Evolutionary conservation across 2,329 filamentous ascomycete species (phyloP).

Genomic region (Colletotrichum kahawae): DNA sequence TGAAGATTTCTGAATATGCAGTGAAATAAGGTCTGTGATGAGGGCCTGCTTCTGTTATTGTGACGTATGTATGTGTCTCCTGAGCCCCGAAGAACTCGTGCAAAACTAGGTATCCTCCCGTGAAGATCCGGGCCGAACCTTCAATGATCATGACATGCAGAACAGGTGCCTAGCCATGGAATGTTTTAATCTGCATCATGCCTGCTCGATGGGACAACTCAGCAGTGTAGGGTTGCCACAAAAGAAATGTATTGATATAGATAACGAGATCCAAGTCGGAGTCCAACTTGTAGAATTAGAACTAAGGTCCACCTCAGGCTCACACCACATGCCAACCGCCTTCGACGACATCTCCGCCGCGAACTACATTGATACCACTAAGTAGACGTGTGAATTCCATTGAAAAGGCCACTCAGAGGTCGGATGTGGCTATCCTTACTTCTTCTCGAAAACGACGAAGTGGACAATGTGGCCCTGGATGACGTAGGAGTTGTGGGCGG

Average conservation of each 20-base stretch:
- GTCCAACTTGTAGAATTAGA: not conserved
- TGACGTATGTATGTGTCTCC: too few species aligned
- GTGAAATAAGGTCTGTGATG: too few species aligned
- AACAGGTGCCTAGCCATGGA: not conserved
- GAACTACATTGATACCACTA: not conserved
- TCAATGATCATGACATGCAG: accelerated
- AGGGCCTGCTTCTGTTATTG: too few species aligned
- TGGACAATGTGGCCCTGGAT: not conserved
- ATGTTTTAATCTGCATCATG: not conserved
- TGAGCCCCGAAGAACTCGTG: too few species aligned
- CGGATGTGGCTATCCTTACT: not conserved
- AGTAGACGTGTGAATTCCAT: not conserved
- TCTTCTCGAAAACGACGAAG: not conserved
- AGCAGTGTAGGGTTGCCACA: not conserved
- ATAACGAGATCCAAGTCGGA: not conserved
- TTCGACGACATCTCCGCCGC: not conserved
- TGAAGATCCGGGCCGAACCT: accelerated
- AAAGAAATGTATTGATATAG: not conserved
- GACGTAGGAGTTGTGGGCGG: not conserved
- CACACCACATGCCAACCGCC: not conserved
- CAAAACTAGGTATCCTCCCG: not conserved
- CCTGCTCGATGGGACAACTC: not conserved
- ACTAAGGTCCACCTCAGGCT: not conserved
- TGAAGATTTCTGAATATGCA: too few species aligned
- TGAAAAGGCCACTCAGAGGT: not conserved